phyloP scores from a whole-genome alignment of 805 yeast genomes.

The Myxozyma sirexii region DNA sequence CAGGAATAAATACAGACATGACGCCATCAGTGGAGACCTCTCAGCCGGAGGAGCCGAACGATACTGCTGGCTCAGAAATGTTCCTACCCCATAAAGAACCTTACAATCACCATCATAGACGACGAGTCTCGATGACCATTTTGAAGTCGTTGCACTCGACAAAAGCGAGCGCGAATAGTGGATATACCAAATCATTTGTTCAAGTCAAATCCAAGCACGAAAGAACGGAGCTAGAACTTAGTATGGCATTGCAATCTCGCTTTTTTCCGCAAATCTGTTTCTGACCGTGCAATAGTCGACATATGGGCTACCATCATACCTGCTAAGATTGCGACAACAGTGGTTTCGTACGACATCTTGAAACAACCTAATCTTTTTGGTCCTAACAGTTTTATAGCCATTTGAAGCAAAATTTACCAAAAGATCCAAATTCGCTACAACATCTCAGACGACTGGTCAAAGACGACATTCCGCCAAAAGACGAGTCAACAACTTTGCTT shows the following conservation, averaged over 20 bases:
- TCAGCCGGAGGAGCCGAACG: background rate
- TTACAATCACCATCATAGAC: conserved; percentile 25
- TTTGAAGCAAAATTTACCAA: conserved; percentile 41
- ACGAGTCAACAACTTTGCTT: conserved; percentile 9
- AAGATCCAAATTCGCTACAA: conserved; percentile 40
- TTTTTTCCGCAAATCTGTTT: background rate
- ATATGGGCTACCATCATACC: conserved; percentile 42
- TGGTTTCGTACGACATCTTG: conserved; percentile 35
- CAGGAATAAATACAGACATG: conserved; percentile 1
- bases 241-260: conserved; percentile 4
- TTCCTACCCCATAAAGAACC: conserved; percentile 23
- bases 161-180: background rate
- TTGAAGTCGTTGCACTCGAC: background rate
- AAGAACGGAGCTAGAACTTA: conserved; percentile 20
- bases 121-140: conserved; percentile 6
- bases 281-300: conserved; percentile 34
- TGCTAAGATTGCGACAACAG: conserved; percentile 38
- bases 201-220: conserved; percentile 20
- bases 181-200: conserved; percentile 2
- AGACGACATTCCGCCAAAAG: background rate
- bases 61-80: conserved; percentile 1
- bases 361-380: background rate
- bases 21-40: conserved; percentile 18
- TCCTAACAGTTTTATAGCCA: conserved; percentile 21
- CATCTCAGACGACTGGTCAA: conserved; percentile 45